Conservation (phyloP, 257 asterid genomes). For the Solanum arcanum region DNA sequence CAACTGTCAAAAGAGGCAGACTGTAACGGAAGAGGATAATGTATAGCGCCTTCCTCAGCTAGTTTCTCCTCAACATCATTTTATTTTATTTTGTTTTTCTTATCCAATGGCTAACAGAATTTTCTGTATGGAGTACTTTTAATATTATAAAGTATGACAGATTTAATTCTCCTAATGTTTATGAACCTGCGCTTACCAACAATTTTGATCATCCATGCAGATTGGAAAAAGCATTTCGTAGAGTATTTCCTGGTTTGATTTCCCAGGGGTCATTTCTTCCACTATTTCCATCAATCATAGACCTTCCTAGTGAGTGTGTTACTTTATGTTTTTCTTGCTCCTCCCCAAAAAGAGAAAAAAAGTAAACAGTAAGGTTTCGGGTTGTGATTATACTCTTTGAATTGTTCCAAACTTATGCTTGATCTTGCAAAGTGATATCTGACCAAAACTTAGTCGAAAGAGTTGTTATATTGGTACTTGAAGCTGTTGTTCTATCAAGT, state of each 20-base stretch:
- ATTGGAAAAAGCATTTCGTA: conserved; percentile 43
- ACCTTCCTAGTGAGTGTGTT: conserved; percentile 68
- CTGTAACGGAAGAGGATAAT: background rate
- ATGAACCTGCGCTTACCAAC: background rate
- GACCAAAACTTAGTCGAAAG: background rate
- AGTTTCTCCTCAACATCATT: background rate
- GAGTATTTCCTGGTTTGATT: conserved; percentile 49
- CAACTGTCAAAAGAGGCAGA: background rate
- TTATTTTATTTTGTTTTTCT: background rate
- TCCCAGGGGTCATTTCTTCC: conserved; percentile 86
- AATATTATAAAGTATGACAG: background rate
- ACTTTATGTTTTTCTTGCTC: background rate
- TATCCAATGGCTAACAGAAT: background rate
- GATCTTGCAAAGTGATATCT: background rate
- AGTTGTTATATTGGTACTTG: background rate
- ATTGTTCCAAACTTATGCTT: background rate
- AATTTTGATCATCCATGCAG: conserved; percentile 23
- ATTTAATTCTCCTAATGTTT: background rate
- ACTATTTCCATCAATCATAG: conserved; percentile 62
- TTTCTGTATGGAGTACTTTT: background rate
- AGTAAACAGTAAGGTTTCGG: background rate
- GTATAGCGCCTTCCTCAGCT: background rate
- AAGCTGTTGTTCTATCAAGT: background rate
- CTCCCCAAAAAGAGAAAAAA: background rate
- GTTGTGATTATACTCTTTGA: background rate